A percentile compares a stretch with the other conserved stretches of the same genome.
Conservation (phyloP, 2,329 filamentous ascomycete species). For the Aspergillus pseudonomiae region DNA sequence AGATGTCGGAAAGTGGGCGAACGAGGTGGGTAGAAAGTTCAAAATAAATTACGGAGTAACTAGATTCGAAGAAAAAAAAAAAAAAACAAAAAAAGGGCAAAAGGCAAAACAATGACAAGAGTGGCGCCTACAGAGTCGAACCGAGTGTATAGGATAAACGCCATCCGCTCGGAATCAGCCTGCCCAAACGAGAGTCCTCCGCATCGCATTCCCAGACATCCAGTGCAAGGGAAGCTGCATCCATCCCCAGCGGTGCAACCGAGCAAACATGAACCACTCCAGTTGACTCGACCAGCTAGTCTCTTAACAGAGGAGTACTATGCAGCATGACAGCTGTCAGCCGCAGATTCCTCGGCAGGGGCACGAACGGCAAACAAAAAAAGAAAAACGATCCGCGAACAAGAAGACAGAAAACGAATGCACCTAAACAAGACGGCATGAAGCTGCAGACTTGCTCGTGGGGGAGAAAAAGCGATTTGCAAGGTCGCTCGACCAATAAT, state of each 20-base stretch:
- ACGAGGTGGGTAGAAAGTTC: too few relatives aligned
- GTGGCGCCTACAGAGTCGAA: not conserved
- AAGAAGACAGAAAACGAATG: not conserved
- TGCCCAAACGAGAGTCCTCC: not conserved
- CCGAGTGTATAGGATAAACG: not conserved
- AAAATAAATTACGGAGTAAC: not conserved
- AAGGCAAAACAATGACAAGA: not conserved
- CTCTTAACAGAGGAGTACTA: not conserved
- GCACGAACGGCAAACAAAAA: not conserved
- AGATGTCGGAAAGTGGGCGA: too few relatives aligned
- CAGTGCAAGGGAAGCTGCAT: not conserved
- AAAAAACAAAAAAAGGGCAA: not conserved
- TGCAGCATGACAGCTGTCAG: not conserved
- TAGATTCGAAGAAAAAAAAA: too few relatives aligned
- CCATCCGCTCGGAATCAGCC: not conserved
- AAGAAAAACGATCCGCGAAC: not conserved
- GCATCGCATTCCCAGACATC: not conserved
- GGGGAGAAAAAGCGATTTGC: not conserved
- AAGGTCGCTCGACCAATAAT: not conserved
- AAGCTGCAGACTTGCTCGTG: not conserved
- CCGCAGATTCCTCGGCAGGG: slow-evolving; percentile 4
- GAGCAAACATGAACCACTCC: slow-evolving; percentile 1
- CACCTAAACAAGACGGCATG: not conserved
- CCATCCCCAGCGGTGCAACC: not conserved
- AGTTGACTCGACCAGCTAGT: not conserved